Base-by-base conservation (phyloP, 257 asterid genomes). In the Schizonepeta tenuifolia region DNA sequence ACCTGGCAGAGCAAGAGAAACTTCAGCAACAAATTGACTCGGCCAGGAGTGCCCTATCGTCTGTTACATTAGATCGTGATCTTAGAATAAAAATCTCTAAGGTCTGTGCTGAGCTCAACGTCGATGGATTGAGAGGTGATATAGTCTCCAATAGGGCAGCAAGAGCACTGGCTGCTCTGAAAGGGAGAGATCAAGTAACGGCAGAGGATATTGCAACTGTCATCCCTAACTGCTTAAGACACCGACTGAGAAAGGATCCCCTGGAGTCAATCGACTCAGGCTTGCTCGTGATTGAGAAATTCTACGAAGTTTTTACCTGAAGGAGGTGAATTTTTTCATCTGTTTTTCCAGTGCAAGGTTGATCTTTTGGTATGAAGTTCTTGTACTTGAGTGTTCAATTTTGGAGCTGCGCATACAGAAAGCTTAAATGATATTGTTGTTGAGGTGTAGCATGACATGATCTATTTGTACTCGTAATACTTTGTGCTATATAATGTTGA, bases 231-330 rank as follows among this genome's bases (percentile, higher is more conserved):
- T 95, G 97, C 83, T 86, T 95, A 76, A 88, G 99, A 82, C 99
- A 95, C 84, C 86, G 98, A 6, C 90, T 95, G 12, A 69, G 98
- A 18, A 95, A 92, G 80, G 99, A 95, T 77, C 99, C 98, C 1
- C 81, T 92, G 86, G 97, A 92, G 80, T 86, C 99, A 0, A 95
- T 95, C 3, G 97, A 95, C 88, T 95, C 99, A 0, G 99, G 99
- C 1, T 68, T 88, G 49, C 97, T 95, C 10, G 97, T 95, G 72
- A 79, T 86, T 58, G 99, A 95, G 92, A 95, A 95, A 74, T 95
- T 95, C 82, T 87, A 86, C n/a, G 96, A 95, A 75, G 77, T 76
- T 70, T 87, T 89, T 67, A 79, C 83, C 81, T 93, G 77, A 89
- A 64, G 77, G 69, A 75, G 73, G 70, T 53, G 61, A 15, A 5